Evolutionary conservation across 202 grass and related monocot genomes (phyloP).

Genomic region (Elaeis oleifera): DNA sequence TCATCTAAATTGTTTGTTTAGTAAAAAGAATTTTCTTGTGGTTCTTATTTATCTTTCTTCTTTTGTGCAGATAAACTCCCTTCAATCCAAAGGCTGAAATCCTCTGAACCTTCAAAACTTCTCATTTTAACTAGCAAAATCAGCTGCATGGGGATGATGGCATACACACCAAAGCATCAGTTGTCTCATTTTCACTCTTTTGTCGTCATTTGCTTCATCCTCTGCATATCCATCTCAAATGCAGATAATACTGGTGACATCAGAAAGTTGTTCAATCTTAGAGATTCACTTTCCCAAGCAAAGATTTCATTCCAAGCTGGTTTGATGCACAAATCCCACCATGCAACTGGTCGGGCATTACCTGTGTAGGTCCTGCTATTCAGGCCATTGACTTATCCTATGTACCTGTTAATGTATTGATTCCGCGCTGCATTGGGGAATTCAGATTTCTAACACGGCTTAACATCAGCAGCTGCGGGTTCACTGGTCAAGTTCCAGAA

Average conservation of each 20-base stretch:
- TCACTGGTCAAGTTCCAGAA: slow-evolving; percentile 61
- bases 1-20: background rate
- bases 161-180: slow-evolving; percentile 2
- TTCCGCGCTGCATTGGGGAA: slow-evolving; percentile 44
- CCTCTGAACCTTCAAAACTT: background rate
- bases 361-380: slow-evolving; percentile 39
- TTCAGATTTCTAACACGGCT: slow-evolving; percentile 50
- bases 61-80: background rate
- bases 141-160: background rate
- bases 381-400: slow-evolving; percentile 64
- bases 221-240: slow-evolving; percentile 24
- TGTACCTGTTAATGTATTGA: slow-evolving; percentile 38
- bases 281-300: slow-evolving; percentile 37
- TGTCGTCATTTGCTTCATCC: slow-evolving; percentile 30
- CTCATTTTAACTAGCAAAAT: background rate
- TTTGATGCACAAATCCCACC: slow-evolving; percentile 63
- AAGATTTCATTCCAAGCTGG: slow-evolving; percentile 65
- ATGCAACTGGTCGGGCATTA: slow-evolving; percentile 71
- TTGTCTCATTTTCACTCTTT: slow-evolving; percentile 22
- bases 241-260: slow-evolving; percentile 35
- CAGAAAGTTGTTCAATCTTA: slow-evolving; percentile 41
- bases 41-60: background rate
- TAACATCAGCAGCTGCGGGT: slow-evolving; percentile 70
- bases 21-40: background rate
- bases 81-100: background rate